Conservation (phyloP, 1,139 yeast genomes). For the Candida pseudocylindracea region DNA sequence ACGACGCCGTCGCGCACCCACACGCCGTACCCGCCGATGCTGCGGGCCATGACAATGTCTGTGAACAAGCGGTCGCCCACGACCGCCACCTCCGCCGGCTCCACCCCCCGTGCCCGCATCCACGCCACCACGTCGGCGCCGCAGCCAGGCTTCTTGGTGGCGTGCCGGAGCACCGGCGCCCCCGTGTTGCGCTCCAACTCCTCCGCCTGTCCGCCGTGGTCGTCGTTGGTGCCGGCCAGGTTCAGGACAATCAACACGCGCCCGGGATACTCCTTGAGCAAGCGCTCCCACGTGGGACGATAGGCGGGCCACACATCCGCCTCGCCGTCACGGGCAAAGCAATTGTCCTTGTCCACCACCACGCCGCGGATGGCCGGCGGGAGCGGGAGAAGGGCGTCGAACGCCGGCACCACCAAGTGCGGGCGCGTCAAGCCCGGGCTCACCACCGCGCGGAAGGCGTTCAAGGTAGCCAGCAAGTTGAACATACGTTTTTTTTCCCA, state of each 20-base stretch:
- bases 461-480: slow-evolving; percentile 56
- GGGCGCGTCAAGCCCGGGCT: slow-evolving; percentile 58
- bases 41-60: slow-evolving; percentile 81
- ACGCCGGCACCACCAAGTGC: slow-evolving; percentile 35
- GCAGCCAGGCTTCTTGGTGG: slow-evolving; percentile 83
- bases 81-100: slow-evolving; percentile 50
- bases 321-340: slow-evolving; percentile 73
- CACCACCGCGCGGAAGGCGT: slow-evolving; percentile 33
- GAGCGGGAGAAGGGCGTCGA: slow-evolving; percentile 15
- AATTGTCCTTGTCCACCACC: slow-evolving; percentile 86
- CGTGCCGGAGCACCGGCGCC: slow-evolving; percentile 55
- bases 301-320: slow-evolving; percentile 68
- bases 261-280: slow-evolving; percentile 39
- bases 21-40: slow-evolving; percentile 73
- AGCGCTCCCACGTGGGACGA: slow-evolving; percentile 29
- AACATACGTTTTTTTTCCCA: slow-evolving; percentile 7
- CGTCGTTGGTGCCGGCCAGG: slow-evolving; percentile 82
- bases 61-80: slow-evolving; percentile 85
- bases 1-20: slow-evolving; percentile 72
- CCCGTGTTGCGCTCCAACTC: slow-evolving; percentile 49
- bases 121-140: slow-evolving; percentile 41
- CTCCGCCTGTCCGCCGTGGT: slow-evolving; percentile 38
- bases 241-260: slow-evolving; percentile 65
- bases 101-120: slow-evolving; percentile 23
- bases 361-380: slow-evolving; percentile 36